Base-by-base conservation (phyloP, 2,329 filamentous ascomycete species). In the Penicillium sp. region DNA sequence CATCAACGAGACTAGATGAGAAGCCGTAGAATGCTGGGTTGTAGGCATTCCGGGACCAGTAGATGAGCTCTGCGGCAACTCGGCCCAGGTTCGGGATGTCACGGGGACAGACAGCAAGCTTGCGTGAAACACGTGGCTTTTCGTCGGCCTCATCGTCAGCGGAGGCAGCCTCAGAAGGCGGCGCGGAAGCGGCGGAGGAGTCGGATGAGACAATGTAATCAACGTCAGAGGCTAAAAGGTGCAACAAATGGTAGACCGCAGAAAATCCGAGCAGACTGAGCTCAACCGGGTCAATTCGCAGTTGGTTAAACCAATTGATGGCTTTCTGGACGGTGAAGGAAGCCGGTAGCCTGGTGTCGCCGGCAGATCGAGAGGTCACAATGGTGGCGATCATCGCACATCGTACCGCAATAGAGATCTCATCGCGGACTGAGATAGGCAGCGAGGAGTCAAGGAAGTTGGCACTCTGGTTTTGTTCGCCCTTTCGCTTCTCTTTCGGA, bases 311-410 rank as follows among this genome's bases (percentile, higher is more conserved):
- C 67, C 72, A 71, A n/a, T 63, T 62, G 27, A 72, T 68, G 10
- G 73, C 74, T 46, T 69, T 74, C n/a, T 72, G 64, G 23, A 71
- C 63, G 2, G 71, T 75, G 40, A 75, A 68, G 2, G 65, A 67
- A 8, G 68, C 58, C 0, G 72, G 72, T 1, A 73, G 54, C 20
- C 67, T 64, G 0, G 55, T 61, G 29, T 70, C 67, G 9, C 56
- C 68, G 3, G 60, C 64, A 7, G 65, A 54, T 64, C 75, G 64
- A 5, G 68, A 68, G 3, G 75, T 73, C 37, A 79, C 67, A 8
- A 84, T 76, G 3, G 78, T 75, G 1, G 82, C 77, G 50, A 84
- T 81, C 69, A 85, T 84, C 9, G 83, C 82, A 36, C 84, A 76
- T 6, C 81, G 82, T 32, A 85, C 77, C 3, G 82, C 80, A 46